Conservation (phyloP, 2,329 filamentous ascomycete species). For the Colletotrichum kahawae region DNA sequence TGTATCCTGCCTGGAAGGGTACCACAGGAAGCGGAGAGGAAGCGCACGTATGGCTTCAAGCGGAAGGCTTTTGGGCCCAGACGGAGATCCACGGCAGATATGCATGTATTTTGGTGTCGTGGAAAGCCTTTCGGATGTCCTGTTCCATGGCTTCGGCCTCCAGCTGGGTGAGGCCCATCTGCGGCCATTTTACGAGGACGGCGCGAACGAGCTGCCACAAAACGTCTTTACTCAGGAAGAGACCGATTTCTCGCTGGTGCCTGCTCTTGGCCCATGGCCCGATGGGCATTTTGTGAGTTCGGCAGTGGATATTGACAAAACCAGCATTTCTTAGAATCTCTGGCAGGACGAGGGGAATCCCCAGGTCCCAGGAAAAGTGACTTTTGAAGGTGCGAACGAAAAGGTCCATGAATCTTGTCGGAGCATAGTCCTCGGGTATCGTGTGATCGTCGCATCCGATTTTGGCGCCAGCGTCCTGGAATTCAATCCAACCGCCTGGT, state of each 20-base stretch:
- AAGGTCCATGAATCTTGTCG: constrained; percentile 33
- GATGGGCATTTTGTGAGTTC: constrained; percentile 35
- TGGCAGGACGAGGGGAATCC: constrained; percentile 31
- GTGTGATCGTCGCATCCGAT: constrained; percentile 37
- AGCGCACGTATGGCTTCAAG: background rate
- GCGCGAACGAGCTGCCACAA: constrained; percentile 37
- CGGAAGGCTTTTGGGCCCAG: constrained; percentile 41
- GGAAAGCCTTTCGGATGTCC: constrained; percentile 34
- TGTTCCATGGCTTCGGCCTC: constrained; percentile 37
- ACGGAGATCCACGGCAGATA: constrained; percentile 40
- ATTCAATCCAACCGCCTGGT: constrained; percentile 45
- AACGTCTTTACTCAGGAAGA: constrained; percentile 36
- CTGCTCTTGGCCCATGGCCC: constrained; percentile 42
- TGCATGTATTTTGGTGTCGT: constrained; percentile 36
- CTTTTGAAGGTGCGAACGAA: constrained; percentile 34
- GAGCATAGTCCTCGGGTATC: constrained; percentile 19
- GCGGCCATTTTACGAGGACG: constrained; percentile 34
- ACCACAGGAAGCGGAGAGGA: background rate
- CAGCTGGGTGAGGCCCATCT: constrained; percentile 36
- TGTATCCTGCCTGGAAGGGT: background rate
- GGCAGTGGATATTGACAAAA: constrained; percentile 37
- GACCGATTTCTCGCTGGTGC: constrained; percentile 40
- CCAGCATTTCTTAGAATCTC: constrained; percentile 34
- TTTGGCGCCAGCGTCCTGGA: constrained; percentile 38
- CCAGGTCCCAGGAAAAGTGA: constrained; percentile 39